Conservation (phyloP, 1,284 basidiomycete genomes). For the Cerrena zonata region DNA sequence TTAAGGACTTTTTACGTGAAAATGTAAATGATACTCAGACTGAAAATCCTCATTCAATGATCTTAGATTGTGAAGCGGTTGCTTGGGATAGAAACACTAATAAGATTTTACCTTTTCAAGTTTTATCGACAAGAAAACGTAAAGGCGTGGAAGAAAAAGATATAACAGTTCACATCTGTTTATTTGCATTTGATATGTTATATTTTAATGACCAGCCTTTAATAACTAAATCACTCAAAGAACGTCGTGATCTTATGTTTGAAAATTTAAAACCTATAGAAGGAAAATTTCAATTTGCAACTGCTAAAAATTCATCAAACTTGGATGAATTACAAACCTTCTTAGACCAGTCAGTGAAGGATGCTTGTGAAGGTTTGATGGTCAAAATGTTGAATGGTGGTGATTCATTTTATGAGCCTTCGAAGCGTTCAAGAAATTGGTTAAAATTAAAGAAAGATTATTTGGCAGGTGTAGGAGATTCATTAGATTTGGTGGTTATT, state of each 20-base stretch:
- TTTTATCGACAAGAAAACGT: slow-evolving; percentile 88
- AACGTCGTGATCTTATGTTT: slow-evolving; percentile 72
- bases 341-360: slow-evolving; percentile 93
- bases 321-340: slow-evolving; percentile 93
- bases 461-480: slow-evolving; percentile 94
- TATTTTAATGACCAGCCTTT: slow-evolving; percentile 86
- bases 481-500: slow-evolving; percentile 92
- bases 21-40: slow-evolving; percentile 69
- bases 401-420: slow-evolving; percentile 88
- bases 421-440: slow-evolving; percentile 97
- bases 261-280: slow-evolving; percentile 80
- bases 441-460: slow-evolving; percentile 99
- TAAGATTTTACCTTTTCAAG: slow-evolving; percentile 93
- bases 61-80: slow-evolving; percentile 93
- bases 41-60: slow-evolving; percentile 79
- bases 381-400: slow-evolving; percentile 95
- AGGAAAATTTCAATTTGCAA: slow-evolving; percentile 91
- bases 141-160: slow-evolving; percentile 97
- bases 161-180: slow-evolving; percentile 90
- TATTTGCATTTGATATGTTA: slow-evolving; percentile 93
- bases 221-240: slow-evolving; percentile 59
- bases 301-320: slow-evolving; percentile 81
- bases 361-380: slow-evolving; percentile 98
- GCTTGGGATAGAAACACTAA: slow-evolving; percentile 88
- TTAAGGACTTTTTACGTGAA: no score